Evolutionary conservation across 352 stramenopile genomes (phyloP), one percentile per base, ranked within the genome.

Genomic region (Thraustochytrium sp.): DNA sequence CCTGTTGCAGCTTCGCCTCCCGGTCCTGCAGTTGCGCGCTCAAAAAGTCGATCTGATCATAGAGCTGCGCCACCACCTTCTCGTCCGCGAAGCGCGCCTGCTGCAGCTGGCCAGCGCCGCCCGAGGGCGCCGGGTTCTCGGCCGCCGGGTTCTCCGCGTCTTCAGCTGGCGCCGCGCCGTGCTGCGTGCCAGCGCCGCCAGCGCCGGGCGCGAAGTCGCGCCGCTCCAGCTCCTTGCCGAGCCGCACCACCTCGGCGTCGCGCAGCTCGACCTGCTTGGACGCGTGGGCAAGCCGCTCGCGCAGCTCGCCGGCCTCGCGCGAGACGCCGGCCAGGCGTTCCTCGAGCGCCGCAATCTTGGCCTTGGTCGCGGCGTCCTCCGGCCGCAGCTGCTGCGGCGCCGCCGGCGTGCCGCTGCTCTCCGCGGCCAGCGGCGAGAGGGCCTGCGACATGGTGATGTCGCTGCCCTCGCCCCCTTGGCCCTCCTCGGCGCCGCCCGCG

Each of bases 21-120:
- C 82, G 72, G 44, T 82, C 38, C 44, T 56, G 84, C 2, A 89
- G 82, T 55, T 89, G 85, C 23, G 53, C 63, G 84, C 88, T 89
- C 46, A 89, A 73, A 82, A 89, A 89, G 72, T 89, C 86, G 23
- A 89, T 85, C 72, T 89, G 86, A 36, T 75, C 68, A 54, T 89
- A 77, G 36, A 89, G 82, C 85, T 89, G 86, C 44, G 88, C 86
- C 29, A 89, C 76, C 37, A 89, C 88, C 54, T 56, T 64, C 44
- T 75, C 84, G 82, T 89, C 88, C 34, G 59, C 59, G 2, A 49
- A 49, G 40, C 59, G 59, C 23, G 59, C 34, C 36, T 72, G 59
- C 59, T 72, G 59, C n/a, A 72, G 36, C 26, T 72, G 59, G 4
- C 59, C 8, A n/a, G n/a, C n/a, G n/a, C n/a, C n/a, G n/a, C n/a